Evolutionary conservation across 768 basidiomycete species (phyloP), one percentile per base, ranked within the genome.

Genomic region (Naganishia friedmannii): DNA sequence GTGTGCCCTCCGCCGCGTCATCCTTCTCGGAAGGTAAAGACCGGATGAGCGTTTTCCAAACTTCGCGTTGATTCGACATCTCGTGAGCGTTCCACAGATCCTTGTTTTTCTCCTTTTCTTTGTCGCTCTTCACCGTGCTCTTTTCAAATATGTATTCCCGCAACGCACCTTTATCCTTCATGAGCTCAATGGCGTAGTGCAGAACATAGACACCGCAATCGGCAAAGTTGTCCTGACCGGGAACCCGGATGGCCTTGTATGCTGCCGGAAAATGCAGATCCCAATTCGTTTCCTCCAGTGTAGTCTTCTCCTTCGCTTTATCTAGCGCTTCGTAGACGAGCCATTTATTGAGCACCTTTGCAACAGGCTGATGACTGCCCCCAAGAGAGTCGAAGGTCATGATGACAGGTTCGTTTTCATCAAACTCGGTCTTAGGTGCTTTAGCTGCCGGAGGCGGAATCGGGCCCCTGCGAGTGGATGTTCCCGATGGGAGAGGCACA

Each of bases 181-280:
- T 63, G 19, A 63, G 28, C 15, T 46, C 42, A 2, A 63, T 46
- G 21, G 60, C 60, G 63, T 92, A 92, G 76, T 98, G 93, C 13
- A 98, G 83, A 15, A 98, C 84, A 79, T 91, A 99, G 32, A 96
- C 78, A 7, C 96, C 96, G 74, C 96, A 99, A 79, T 97, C 94
- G 76, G 88, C 91, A 73, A 84, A 91, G 77, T 98, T 97, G 19
- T 87, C 87, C 77, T 99, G 96, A 28, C 84, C 83, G 3, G 95
- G 95, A 3, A 93, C 91, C 92, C 95, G 73, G 13, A 68, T 13
- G n/a, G 45, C 42, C 32, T 15, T 39, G 32, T 80, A 82, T 8
- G 81, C 80, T 0, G 70, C 39, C 7, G 83, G 78, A 37, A 78
- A 75, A 1, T 83, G 80, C 0, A 48, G 32, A 19, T 69, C 57